Evolutionary conservation across 2,329 filamentous ascomycete genomes (phyloP), one percentile per base, ranked within the genome.

Genomic region (Aspergillus fijiensis): DNA sequence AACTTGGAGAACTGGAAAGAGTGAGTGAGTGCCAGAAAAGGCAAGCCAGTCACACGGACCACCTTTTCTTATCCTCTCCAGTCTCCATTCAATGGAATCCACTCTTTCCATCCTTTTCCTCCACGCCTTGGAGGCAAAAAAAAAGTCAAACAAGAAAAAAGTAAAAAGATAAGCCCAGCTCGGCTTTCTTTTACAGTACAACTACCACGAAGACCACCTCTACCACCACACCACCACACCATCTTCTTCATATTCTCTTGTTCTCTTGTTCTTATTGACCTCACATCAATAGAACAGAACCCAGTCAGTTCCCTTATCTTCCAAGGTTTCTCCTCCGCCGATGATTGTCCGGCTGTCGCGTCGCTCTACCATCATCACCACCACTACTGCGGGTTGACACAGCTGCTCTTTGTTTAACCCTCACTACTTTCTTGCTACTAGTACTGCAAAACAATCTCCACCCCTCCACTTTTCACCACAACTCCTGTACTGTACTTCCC

Each of bases 301-400:
- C 53, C 51, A 25, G 50, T 55, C 56, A 55, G 52, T 58, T 53
- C 56, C 57, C 51, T 45, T 60, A 47, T 50, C 39, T 55, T 33
- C 55, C 21, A 27, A 51, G 55, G 29, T 25, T 12, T 35, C 25
- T 25, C 25, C 42, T 55, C 23, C 42, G 51, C 54, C 49, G 48
- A 67, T 67, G 63, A 67, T 60, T 65, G 57, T 60, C 54, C 60
- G 62, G 55, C 51, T 59, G 47, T 51, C 57, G 60, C 51, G 60
- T 63, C 56, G 59, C 45, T 66, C 59, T 39, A 67, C 59, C 61
- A 59, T 65, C 51, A 55, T n/a, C 33, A 45, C 56, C 58, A 56
- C 57, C 55, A 60, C 60, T 59, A 61, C 55, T 51, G 63, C 65
- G 59, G 60, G 63, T 65, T 66, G 65, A 65, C 53, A 49, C 53